Base-by-base conservation (phyloP, 2,329 filamentous ascomycete species). In the Colletotrichum melonis region DNA sequence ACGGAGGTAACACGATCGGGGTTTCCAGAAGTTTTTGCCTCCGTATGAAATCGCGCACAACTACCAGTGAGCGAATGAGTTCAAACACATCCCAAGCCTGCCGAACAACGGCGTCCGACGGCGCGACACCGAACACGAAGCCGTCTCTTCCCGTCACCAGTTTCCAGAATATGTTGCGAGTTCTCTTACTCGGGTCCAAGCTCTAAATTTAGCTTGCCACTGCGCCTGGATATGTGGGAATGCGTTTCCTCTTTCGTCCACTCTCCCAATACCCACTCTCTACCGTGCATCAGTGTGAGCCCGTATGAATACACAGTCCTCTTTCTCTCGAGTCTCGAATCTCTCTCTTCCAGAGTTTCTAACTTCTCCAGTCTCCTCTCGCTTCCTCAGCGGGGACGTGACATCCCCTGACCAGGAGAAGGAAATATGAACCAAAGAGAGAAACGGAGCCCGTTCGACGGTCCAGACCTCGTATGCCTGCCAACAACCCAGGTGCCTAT, bases 401-500 rank as follows among this genome's bases (percentile, higher is more conserved):
- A 12, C 30, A 49, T 58, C 54, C 38, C 46, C 16, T 28, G n/a
- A 55, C 14, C 14, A 26, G 57, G 35, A 30, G 24, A 56, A 24
- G 32, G 24, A 38, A 73, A 73, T 70, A 73, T 66, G 70, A 72
- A 63, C 26, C 62, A 35, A 26, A 32, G 62, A 55, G 11, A 9
- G 24, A 26, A 35, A 14, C 46, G 11, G 52, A 49, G 63, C 42
- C 57, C 30, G 58, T 28, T 52, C 30, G 28, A 42, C 55, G 64
- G 60, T 64, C 70, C 60, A 69, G 55, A 56, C 56, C 46, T 64
- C 57, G 70, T 35, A 59, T 42, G 12, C 55, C 22, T 56, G 22
- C 22, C 54, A 26, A 19, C 54, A 12, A 5, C 32, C 32, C 32
- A 35, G 19, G 32, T 38, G 57, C 67, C 62, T n/a, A 16, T 19